These are phyloP conservation scores for Gloeophyllum trabeum DNA, from an alignment of 768 basidiomycete genomes.

Conservation along the genomic window DNA sequence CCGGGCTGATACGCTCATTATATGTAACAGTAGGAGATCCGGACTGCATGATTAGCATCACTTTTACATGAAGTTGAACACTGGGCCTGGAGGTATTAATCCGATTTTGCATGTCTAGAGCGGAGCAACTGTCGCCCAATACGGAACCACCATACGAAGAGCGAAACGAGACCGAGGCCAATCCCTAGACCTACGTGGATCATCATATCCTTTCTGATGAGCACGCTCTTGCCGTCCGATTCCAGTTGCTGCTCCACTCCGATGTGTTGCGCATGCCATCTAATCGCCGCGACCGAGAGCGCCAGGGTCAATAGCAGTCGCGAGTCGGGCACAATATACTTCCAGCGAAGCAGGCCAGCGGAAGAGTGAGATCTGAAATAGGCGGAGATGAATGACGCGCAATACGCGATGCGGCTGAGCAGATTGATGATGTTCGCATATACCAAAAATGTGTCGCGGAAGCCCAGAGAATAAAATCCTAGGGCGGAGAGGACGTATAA, in stretches of 20 bases:
- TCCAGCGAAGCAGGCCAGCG: not conserved
- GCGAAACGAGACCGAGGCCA: not conserved
- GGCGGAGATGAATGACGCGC: conserved; percentile 30
- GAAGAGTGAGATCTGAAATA: not conserved
- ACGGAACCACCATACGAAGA: not conserved
- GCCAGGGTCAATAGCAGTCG: not conserved
- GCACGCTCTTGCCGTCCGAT: not conserved
- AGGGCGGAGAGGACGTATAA: conserved; percentile 51
- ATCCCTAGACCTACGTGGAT: not conserved
- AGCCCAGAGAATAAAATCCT: conserved; percentile 28
- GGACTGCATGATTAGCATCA: too few species aligned
- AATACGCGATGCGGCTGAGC: conserved; percentile 49
- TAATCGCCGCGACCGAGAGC: not conserved
- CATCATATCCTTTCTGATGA: not conserved
- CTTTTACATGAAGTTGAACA: too few species aligned
- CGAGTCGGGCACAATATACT: not conserved
- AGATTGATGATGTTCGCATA: conserved; percentile 70
- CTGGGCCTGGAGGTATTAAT: too few species aligned
- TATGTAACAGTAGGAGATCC: too few species aligned
- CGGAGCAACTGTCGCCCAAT: too few species aligned
- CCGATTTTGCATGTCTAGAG: too few species aligned
- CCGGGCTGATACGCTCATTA: too few species aligned
- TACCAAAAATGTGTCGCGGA: conserved; percentile 62
- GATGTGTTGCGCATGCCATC: not conserved
- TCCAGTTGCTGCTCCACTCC: not conserved